These are phyloP conservation scores for Pythium vanterpoolii DNA, from an alignment of 352 stramenopile genomes.

Conservation along the genomic window DNA sequence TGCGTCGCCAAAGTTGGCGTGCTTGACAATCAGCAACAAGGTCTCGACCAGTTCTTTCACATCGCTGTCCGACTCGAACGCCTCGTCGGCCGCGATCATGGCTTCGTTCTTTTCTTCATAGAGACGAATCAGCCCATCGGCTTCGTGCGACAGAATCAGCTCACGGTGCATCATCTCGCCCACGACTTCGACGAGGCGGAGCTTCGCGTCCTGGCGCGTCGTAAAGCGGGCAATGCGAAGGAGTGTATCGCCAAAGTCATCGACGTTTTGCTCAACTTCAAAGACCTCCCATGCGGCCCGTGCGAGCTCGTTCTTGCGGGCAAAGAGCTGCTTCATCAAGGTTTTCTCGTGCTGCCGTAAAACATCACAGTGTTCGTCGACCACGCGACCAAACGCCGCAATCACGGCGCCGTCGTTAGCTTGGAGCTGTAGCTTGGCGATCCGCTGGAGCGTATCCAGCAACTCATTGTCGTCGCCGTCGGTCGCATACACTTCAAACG, in stretches of 20 bases:
- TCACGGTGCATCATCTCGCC: conserved; percentile 61
- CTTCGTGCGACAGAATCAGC: conserved; percentile 48
- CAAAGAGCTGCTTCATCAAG: conserved; percentile 48
- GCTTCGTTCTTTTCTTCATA: conserved; percentile 70
- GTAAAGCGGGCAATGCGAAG: conserved; percentile 52
- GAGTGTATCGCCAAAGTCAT: conserved; percentile 48
- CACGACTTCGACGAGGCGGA: conserved; percentile 61
- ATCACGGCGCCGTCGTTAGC: conserved; percentile 39
- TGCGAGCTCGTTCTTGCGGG: conserved; percentile 41
- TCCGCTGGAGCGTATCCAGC: conserved; percentile 65
- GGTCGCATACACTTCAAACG: conserved; percentile 59
- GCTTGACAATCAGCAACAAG: conserved; percentile 76
- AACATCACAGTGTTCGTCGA: conserved; percentile 38
- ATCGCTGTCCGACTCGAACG: conserved; percentile 67
- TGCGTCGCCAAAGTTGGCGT: conserved; percentile 54
- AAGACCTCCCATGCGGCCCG: conserved; percentile 53
- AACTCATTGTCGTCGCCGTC: conserved; percentile 63
- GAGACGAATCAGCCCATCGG: conserved; percentile 56
- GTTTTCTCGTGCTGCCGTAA: conserved; percentile 28
- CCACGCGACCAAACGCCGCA: conserved; percentile 27
- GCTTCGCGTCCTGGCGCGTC: conserved; percentile 38
- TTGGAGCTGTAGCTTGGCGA: conserved; percentile 59
- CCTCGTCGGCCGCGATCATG: conserved; percentile 66
- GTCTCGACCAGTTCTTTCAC: conserved; percentile 78
- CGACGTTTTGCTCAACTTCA: conserved; percentile 36